Percentiles rank a stretch among this genome's conserved stretches.
Evolutionary conservation across 192 early-diverging fungal genomes (phyloP).

Genomic region (Neocallimastix lanati): DNA sequence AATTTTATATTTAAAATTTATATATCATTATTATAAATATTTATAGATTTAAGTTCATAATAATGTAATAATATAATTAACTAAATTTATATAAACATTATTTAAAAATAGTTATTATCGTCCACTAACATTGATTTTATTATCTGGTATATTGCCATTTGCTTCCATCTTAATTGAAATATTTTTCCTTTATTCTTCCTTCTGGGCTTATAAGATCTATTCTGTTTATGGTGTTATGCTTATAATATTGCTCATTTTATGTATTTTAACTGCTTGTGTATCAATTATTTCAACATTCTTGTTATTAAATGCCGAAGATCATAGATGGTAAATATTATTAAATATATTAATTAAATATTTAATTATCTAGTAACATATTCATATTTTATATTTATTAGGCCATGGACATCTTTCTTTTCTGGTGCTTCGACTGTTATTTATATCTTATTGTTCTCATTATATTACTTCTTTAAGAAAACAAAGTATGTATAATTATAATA

Average conservation of each 20-base stretch:
- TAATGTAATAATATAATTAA: too few relatives aligned
- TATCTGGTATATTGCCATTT: background rate
- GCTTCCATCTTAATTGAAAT: background rate
- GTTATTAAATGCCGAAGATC: background rate
- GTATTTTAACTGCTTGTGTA: background rate
- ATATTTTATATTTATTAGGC: background rate
- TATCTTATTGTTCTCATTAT: background rate
- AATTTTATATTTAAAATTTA: too few relatives aligned
- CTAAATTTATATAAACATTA: too few relatives aligned
- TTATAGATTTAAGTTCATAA: too few relatives aligned
- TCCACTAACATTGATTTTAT: background rate
- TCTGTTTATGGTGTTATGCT: background rate
- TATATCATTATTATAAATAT: too few relatives aligned
- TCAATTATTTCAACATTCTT: background rate
- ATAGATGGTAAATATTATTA: background rate
- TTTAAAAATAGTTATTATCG: background rate
- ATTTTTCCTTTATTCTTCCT: background rate
- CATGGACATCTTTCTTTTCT: background rate
- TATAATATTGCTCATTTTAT: background rate
- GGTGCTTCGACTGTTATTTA: background rate
- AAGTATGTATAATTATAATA: background rate
- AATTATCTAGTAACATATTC: too few relatives aligned
- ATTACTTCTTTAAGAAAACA: background rate
- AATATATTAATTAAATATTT: too few relatives aligned
- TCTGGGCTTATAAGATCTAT: background rate